Evolutionary conservation across 176 grass and related monocot species (phyloP), one percentile per base, ranked within the genome.

Genomic region (Miscanthus lutarioriparius): DNA sequence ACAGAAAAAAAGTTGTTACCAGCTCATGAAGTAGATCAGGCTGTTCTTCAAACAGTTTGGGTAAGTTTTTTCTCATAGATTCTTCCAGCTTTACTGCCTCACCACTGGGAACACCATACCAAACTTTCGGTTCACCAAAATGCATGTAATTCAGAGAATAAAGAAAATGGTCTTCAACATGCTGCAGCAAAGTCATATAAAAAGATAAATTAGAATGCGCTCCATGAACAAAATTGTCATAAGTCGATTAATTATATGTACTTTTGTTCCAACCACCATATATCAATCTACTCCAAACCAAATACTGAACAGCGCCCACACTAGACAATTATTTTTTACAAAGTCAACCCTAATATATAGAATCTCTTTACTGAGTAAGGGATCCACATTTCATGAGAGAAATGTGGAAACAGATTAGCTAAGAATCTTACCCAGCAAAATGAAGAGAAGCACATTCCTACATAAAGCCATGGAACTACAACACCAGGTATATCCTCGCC

Each of bases 91-190:
- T 94, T 83, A 88, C 84, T 61, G 96, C 91, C 75, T 93, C 86
- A 72, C 45, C 62, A 79, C 93, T 77, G 6, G 93, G 89, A 67
- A 98, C 81, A 41, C 96, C 96, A 83, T 98, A 98, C 96, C 96
- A 98, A 70, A 98, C 74, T 94, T 98, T 98, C 27, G 88, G 83
- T 86, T 95, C 96, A 44, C 96, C 96, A 82, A 95, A 98, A 90
- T 98, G 96, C 96, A 98, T 95, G 67, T 96, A 98, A 74, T 98
- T 98, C 37, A 98, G 68, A 81, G 96, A 98, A 82, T 98, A 98
- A 72, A 98, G 88, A 84, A 94, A 92, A 81, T 98, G 96, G 80
- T 98, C 96, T 93, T 98, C 93, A 37, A 98, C 96, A 79, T 98
- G 96, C 96, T 98, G 88, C 80, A 92, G 38, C 4, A 36, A 80